Base-by-base conservation (phyloP, 345 rosid genomes). In the Arabidopsis thaliana region DNA sequence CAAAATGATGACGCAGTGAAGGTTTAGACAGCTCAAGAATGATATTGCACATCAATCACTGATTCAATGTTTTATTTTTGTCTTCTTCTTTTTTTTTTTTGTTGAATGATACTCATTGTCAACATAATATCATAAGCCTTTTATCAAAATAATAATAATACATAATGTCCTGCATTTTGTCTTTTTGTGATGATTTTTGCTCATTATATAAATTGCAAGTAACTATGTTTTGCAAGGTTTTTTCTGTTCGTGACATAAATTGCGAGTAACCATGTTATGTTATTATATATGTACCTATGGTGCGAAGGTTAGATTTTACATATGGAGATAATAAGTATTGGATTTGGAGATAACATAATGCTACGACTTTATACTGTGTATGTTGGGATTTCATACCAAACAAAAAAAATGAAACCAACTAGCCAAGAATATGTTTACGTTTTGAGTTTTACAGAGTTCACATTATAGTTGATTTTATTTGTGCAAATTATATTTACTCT, bases 41-140 rank as follows among this genome's bases (percentile, higher is more conserved):
- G 13, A 22, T 23, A 24, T 23, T 42, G 36, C 22, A 61, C 49
- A 61, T 65, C 59, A 58, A 67, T 58, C 45, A 75, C 46, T 50
- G 28, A 49, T 48, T 59, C 50, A 16, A 28, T 46, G 24, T 46
- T 23, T 41, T 25, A 20, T 1, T 36, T 57, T 25, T 41, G 10
- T n/a, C 2, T 12, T 24, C 0, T 23, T 3, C 14, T 8, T 11
- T 14, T 55, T 40, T 30, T 28, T 8, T 11, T 23, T 55, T 40
- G 20, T 28, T 62, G 12, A 9, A 14, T 65, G 13, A 45, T 40
- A 49, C 62, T 51, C 55, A 0, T 10, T 34, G 33, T 73, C 77
- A 51, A 38, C 68, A 16, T 40, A 14, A 5, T 28, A 33, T 24
- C n/a, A 20, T 1, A 32, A 28, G 30, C 30, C 3, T 22, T 30